phyloP scores from a whole-genome alignment of 495 filamentous ascomycete species.

The Neurospora hispaniola region DNA sequence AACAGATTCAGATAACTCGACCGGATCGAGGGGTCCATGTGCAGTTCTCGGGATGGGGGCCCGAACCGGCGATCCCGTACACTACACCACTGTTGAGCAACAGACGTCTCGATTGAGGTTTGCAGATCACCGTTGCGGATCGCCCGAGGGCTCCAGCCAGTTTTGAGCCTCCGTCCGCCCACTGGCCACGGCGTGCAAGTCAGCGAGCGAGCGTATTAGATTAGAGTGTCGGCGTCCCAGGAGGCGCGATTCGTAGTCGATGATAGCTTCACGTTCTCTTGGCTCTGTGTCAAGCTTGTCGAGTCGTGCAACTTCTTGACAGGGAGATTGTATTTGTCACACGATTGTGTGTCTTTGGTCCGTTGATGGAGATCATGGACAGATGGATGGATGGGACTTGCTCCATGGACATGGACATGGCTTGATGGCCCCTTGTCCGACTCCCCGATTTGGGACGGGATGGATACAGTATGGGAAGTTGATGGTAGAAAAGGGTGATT shows the following conservation, averaged over 20 bases:
- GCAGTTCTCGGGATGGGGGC: background rate
- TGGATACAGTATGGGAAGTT: background rate
- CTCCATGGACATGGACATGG: background rate
- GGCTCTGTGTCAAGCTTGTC: background rate
- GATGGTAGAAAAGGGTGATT: background rate
- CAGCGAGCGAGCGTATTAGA: background rate
- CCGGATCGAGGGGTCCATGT: background rate
- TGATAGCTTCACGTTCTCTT: background rate
- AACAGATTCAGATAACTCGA: background rate
- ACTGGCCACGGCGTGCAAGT: background rate
- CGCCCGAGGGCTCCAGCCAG: background rate
- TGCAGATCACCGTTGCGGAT: background rate
- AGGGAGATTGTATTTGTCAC: background rate
- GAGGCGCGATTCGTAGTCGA: background rate
- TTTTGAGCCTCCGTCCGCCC: background rate
- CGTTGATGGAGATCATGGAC: background rate
- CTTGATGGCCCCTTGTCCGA: background rate
- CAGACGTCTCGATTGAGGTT: background rate
- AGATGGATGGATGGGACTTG: background rate
- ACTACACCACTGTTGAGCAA: background rate
- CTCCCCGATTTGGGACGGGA: background rate
- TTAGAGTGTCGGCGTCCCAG: background rate
- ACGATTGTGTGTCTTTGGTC: background rate
- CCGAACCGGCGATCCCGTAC: background rate
- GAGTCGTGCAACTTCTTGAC: background rate